phyloP scores from a whole-genome alignment of 2,329 filamentous ascomycete genomes.

The Teratosphaeria zuluensis region DNA sequence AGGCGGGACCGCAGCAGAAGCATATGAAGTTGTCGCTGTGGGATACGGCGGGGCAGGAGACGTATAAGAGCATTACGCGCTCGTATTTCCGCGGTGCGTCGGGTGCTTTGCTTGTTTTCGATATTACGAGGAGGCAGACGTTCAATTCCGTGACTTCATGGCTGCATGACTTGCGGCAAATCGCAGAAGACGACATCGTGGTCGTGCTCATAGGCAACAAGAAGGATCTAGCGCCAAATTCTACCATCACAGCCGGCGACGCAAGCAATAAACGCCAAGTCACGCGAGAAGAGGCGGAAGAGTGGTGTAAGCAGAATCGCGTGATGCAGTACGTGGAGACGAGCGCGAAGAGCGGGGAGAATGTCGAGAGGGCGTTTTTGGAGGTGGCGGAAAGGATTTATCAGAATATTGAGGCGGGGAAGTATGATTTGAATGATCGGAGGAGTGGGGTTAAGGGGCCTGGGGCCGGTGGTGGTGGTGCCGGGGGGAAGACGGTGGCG shows the following conservation, averaged over 20 bases:
- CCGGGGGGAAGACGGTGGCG: slow-evolving; percentile 33
- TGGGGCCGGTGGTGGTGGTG: slow-evolving; percentile 39
- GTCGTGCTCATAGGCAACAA: slow-evolving; percentile 96
- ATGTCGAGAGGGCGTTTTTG: slow-evolving; percentile 86
- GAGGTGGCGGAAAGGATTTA: slow-evolving; percentile 93
- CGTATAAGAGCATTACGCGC: slow-evolving; percentile 90
- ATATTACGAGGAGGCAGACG: slow-evolving; percentile 76
- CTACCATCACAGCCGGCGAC: slow-evolving; percentile 25
- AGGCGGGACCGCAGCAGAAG: slow-evolving; percentile 42
- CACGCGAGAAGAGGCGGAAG: slow-evolving; percentile 70
- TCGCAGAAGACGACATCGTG: slow-evolving; percentile 91
- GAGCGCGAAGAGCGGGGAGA: slow-evolving; percentile 87
- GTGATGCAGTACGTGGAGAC: slow-evolving; percentile 94
- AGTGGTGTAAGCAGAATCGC: slow-evolving; percentile 78
- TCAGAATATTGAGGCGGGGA: slow-evolving; percentile 89
- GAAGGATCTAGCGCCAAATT: slow-evolving; percentile 59
- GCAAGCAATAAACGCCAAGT: slow-evolving; percentile 62
- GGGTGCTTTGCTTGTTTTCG: slow-evolving; percentile 80
- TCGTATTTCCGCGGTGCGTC: slow-evolving; percentile 83
- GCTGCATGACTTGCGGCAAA: slow-evolving; percentile 87
- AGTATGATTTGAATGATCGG: slow-evolving; percentile 88
- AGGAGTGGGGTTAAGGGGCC: slow-evolving; percentile 78
- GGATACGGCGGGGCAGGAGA: slow-evolving; percentile 96
- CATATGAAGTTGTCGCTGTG: slow-evolving; percentile 92
- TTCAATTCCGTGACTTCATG: slow-evolving; percentile 85